Evolutionary conservation across 2,329 filamentous ascomycete species (phyloP).

Genomic region (Penicillium italicum): DNA sequence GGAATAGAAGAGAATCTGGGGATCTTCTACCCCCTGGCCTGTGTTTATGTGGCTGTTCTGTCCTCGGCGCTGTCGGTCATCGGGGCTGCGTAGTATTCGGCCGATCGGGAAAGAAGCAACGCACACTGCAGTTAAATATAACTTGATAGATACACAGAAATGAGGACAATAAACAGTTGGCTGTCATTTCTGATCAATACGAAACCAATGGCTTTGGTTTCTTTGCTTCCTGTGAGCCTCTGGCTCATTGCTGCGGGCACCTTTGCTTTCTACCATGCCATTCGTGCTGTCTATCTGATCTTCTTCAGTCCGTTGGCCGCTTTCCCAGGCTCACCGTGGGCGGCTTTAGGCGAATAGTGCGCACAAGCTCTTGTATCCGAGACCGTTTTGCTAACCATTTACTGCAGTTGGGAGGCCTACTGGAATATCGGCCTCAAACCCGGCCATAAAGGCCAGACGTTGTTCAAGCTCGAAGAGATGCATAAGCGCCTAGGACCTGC

Average conservation of each 20-base stretch:
- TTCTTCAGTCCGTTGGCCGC: not conserved
- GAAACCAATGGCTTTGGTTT: not conserved
- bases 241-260: not conserved
- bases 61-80: not conserved
- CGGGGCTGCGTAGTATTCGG: not conserved
- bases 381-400: not conserved
- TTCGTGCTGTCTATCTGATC: not conserved
- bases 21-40: not conserved
- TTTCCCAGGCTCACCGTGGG: not conserved
- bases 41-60: not conserved
- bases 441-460: not conserved
- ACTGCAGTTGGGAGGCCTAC: not conserved
- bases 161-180: not conserved
- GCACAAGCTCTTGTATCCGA: not conserved
- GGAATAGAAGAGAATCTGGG: too few species aligned
- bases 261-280: not conserved
- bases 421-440: not conserved
- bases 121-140: not conserved
- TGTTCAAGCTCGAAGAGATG: not conserved
- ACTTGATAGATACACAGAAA: not conserved
- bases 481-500: not conserved
- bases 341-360: not conserved
- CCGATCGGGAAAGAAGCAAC: not conserved
- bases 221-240: not conserved
- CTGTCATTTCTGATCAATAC: not conserved